Conservation (phyloP, 192 early-diverging fungal species). For the Coemansia sp. region DNA sequence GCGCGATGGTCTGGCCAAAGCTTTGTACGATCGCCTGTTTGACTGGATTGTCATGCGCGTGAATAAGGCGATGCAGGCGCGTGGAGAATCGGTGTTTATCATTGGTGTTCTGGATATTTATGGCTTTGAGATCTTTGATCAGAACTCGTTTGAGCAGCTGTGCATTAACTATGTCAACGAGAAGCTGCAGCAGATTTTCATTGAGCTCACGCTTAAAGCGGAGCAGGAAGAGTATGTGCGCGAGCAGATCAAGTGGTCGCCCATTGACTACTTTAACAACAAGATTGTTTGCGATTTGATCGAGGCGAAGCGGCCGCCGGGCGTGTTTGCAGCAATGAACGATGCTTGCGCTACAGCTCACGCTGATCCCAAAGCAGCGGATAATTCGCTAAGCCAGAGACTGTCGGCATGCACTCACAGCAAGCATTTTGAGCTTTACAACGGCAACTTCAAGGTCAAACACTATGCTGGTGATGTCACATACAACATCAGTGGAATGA, state of each 20-base stretch:
- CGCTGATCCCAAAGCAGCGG: conserved; percentile 80
- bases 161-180: conserved; percentile 99
- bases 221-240: conserved; percentile 98
- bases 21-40: conserved; percentile 91
- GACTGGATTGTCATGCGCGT: conserved; percentile 97
- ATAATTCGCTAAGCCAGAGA: conserved; percentile 71
- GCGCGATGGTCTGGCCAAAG: conserved; percentile 91
- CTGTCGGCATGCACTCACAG: conserved; percentile 66
- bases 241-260: conserved; percentile 97
- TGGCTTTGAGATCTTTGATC: conserved; percentile 95
- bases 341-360: conserved; percentile 98
- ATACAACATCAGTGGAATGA: conserved; percentile 90
- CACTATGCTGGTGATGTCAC: conserved; percentile 98
- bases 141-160: conserved; percentile 98
- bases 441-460: conserved; percentile 75
- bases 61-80: conserved; percentile 79
- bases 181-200: conserved; percentile 97
- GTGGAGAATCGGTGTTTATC: conserved; percentile 61
- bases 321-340: conserved; percentile 89
- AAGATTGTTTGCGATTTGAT: conserved; percentile 99
- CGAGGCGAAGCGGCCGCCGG: conserved; percentile 94
- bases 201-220: conserved; percentile 95
- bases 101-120: conserved; percentile 98
- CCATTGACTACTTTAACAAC: conserved; percentile 99
- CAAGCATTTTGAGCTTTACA: conserved; percentile 72